These are phyloP conservation scores for Pseudoperonospora humuli DNA, from an alignment of 352 stramenopile genomes.

Conservation along the genomic window DNA sequence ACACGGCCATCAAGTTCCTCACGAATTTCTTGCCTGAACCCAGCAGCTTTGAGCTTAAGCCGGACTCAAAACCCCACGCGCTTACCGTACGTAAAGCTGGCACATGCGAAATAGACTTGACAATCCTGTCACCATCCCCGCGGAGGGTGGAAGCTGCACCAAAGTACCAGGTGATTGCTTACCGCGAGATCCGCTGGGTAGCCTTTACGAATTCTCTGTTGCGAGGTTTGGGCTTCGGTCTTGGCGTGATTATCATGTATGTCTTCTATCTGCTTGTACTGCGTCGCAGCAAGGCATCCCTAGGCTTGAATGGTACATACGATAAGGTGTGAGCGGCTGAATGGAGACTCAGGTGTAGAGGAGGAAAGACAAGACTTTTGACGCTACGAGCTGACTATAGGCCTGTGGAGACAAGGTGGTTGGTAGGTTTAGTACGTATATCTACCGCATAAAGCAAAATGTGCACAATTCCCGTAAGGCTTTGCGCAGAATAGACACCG, in stretches of 20 bases:
- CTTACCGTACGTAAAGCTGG: slow-evolving; percentile 56
- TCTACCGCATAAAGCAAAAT: slow-evolving; percentile 23
- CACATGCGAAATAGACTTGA: slow-evolving; percentile 67
- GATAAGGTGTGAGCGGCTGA: slow-evolving; percentile 63
- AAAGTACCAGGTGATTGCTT: slow-evolving; percentile 76
- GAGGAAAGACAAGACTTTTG: slow-evolving; percentile 12
- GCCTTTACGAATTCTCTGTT: slow-evolving; percentile 74
- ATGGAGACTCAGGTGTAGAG: slow-evolving; percentile 8
- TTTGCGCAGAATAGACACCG: slow-evolving; percentile 33
- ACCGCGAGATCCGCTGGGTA: slow-evolving; percentile 74
- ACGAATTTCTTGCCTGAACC: slow-evolving; percentile 59
- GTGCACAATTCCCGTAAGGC: slow-evolving; percentile 7
- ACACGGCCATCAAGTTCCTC: slow-evolving; percentile 64
- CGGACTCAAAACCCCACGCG: slow-evolving; percentile 28
- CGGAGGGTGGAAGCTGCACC: slow-evolving; percentile 49
- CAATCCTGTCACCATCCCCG: slow-evolving; percentile 57
- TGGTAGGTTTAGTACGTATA: slow-evolving; percentile 32
- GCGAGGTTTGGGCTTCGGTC: slow-evolving; percentile 58
- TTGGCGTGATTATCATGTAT: slow-evolving; percentile 79
- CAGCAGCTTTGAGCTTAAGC: slow-evolving; percentile 60
- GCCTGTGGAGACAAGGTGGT: too few species aligned
- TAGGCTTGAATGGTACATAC: slow-evolving; percentile 36
- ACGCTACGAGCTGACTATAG: not conserved
- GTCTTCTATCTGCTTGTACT: slow-evolving; percentile 72
- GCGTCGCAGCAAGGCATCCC: slow-evolving; percentile 34